Evolutionary conservation across 768 basidiomycete species (phyloP).

Genomic region (Xerocomus spinulosus): DNA sequence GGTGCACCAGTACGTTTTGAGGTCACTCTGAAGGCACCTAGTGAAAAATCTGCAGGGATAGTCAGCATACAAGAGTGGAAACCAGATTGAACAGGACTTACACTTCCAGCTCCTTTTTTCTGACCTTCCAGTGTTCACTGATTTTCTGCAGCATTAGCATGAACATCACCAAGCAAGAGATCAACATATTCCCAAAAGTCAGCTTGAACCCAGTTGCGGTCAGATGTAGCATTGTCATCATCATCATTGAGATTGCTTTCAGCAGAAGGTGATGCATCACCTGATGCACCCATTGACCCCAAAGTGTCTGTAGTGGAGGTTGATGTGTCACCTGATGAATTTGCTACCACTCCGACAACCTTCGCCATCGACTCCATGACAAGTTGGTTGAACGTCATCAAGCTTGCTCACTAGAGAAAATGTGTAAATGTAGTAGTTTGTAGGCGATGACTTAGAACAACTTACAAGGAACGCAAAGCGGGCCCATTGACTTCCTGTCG

Average conservation of each 20-base stretch:
- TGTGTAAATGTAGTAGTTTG: too few species aligned
- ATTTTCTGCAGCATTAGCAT: too few species aligned
- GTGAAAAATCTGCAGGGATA: neutral
- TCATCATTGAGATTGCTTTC: neutral
- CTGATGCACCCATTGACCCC: too few species aligned
- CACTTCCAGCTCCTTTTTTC: neutral
- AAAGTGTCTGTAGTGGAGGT: too few species aligned
- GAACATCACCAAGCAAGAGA: neutral
- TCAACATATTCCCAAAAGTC: constrained; percentile 2
- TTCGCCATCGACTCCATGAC: neutral
- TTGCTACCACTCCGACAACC: neutral
- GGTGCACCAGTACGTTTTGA: neutral
- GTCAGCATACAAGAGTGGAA: neutral
- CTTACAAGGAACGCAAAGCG: neutral
- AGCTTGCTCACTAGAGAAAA: neutral
- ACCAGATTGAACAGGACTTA: neutral
- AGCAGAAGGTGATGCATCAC: neutral
- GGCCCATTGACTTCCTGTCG: neutral
- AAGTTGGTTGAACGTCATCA: neutral
- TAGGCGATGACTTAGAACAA: too few species aligned
- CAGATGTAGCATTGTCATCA: neutral
- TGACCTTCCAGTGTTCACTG: too few species aligned
- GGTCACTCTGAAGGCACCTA: neutral
- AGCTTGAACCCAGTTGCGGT: neutral
- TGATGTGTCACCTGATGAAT: too few species aligned